Base-by-base conservation (phyloP, 129 eudicot species). In the Glebionis coronaria region DNA sequence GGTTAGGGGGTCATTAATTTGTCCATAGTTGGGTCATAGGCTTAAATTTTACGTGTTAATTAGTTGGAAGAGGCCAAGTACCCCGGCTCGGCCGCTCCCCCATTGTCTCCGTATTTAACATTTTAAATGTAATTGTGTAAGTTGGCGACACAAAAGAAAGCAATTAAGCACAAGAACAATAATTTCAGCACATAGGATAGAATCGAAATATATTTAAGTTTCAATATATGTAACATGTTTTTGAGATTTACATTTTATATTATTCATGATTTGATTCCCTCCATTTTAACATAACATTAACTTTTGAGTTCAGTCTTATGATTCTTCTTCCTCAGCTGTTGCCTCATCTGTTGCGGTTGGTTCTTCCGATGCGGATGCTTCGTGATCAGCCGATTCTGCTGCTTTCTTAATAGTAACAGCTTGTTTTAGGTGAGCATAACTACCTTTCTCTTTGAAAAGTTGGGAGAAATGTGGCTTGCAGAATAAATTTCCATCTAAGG, bases 381-480 rank as follows among this genome's bases (percentile, higher is more conserved):
- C 61, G 16, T 67, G 61, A 21, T 72, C 70, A 40, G 9, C 35
- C 9, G 51, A 0, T 27, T 68, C 80, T 4, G 61, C 75, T 6
- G 19, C 7, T 63, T 83, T 88, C 78, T 81, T 91, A 23, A 57
- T 56, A 1, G 83, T 73, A 5, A 73, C 60, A 14, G 90, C 76
- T 69, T 87, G 79, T 11, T 84, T 82, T 49, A 91, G 88, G 65
- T 82, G 84, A 49, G 16, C 21, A 65, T 88, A 91, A 76, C 87
- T 80, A 13, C 98, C 96, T 58, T 85, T 91, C 64, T 91, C 95
- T 74, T 91, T 91, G 51, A 91, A 91, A n/a, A 91, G 75, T 58
- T 91, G 97, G 3, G 90, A 71, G 55, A 91, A 91, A 65, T 91
- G 97, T 4, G 97, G 90, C 73, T 91, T 91, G 83, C 97, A 91